Evolutionary conservation across 495 filamentous ascomycete genomes (phyloP).

Genomic region (Aspergillus cavernicola): DNA sequence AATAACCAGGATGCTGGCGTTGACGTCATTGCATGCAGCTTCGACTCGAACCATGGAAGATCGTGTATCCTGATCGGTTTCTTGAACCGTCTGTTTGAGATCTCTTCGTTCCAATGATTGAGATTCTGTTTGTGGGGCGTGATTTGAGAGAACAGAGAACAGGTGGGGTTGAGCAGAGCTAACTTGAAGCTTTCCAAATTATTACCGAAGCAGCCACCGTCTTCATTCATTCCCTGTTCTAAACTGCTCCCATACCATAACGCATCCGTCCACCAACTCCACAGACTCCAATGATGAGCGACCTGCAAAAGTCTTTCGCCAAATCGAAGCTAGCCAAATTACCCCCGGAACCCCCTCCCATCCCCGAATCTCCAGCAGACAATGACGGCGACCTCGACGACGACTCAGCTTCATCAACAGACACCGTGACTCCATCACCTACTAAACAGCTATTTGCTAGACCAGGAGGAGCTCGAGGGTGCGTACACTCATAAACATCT

Average conservation of each 20-base stretch:
- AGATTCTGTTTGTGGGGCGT: too few species aligned
- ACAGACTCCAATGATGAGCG: conserved; percentile 60
- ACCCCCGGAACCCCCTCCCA: conserved; percentile 52
- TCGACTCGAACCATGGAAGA: conserved; percentile 1
- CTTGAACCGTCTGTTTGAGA: too few species aligned
- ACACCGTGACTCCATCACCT: conserved; percentile 79
- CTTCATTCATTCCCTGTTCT: too few species aligned
- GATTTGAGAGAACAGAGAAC: not conserved
- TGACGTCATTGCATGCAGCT: conserved; percentile 11
- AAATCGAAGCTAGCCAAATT: conserved; percentile 69
- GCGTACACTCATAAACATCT: conserved; percentile 19
- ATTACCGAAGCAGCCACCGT: too few species aligned
- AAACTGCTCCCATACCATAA: too few species aligned
- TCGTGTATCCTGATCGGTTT: not conserved
- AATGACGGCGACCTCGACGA: conserved; percentile 57
- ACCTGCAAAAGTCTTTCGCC: conserved; percentile 79
- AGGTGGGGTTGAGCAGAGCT: not conserved
- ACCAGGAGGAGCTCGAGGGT: conserved; percentile 50
- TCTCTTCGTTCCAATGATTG: too few species aligned
- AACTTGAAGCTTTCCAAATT: not conserved
- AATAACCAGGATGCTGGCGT: not conserved
- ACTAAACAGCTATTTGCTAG: conserved; percentile 69
- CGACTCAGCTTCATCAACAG: conserved; percentile 81
- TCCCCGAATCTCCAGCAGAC: conserved; percentile 20
- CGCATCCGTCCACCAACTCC: too few species aligned